Base-by-base conservation (phyloP, 1,284 basidiomycete genomes). In the Tilletia caries region DNA sequence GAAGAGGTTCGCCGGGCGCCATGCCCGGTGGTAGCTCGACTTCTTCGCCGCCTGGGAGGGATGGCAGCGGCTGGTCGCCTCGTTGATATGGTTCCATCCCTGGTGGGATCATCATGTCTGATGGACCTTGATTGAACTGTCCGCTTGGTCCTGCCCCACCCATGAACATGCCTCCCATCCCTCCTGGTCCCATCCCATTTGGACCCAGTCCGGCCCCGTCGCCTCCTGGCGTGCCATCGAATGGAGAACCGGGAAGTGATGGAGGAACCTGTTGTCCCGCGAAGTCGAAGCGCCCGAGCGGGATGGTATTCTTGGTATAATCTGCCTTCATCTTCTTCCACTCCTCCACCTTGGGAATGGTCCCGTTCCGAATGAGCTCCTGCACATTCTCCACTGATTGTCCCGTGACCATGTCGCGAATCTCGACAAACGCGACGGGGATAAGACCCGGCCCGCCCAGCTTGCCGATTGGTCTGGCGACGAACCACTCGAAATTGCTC, bases 301-400 rank as follows among this genome's bases (percentile, higher is more conserved):
- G 88, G 79, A 98, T 98, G 80, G 92, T 93, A 80, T 91, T 94
- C 75, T 93, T 92, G 85, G 97, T 98, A 87, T 98, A 98, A 76
- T 89, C 91, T 69, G 94, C 89, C 86, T 97, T 93, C 67, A 92
- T 91, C 80, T 90, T 90, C 84, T 98, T 98, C 96, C 96, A 99
- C 75, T 98, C 95, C 82, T 98, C 95, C 15, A 98, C 94, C 75
- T 90, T 91, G 27, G 96, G 96, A 15, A 98, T 87, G 70, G 91
- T 90, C 25, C 92, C 92, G 32, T 88, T 88, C 78, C 92, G 89
- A 83, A 96, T 93, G 71, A 96, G 87, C 27, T 88, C 86, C 32
- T 89, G 88, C 5, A 95, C 87, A 73, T 93, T 90, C 27, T 87
- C 85, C 73, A 87, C 70, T 18, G 73, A 73, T 67, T 75, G 64